phyloP scores from a whole-genome alignment of 2,329 filamentous ascomycete genomes.

The Nothopassalora personata region DNA sequence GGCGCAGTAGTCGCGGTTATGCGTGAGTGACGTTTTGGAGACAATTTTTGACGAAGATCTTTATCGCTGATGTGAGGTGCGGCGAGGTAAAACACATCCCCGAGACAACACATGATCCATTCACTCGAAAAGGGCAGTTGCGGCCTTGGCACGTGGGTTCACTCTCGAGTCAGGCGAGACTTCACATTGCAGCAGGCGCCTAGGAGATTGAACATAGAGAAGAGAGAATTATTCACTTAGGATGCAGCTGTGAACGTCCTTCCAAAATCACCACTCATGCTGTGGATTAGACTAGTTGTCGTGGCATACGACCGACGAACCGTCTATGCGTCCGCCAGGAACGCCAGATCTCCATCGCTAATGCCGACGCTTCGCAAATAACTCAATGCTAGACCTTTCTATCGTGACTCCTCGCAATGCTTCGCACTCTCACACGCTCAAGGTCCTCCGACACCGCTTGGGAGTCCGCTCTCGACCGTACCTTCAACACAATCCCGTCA shows the following conservation, averaged over 20 bases:
- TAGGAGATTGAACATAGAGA: background rate
- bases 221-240: background rate
- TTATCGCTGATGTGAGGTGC: background rate
- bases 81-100: background rate
- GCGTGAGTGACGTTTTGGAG: background rate
- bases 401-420: background rate
- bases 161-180: background rate
- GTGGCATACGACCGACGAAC: background rate
- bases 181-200: background rate
- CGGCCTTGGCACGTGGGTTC: background rate
- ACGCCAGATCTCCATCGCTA: background rate
- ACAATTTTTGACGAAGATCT: background rate
- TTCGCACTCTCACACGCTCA: background rate
- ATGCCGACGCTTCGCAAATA: background rate
- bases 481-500: slow-evolving; percentile 17
- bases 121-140: background rate
- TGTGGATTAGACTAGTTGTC: background rate
- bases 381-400: background rate
- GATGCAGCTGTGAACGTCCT: too few relatives aligned
- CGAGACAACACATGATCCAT: background rate
- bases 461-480: slow-evolving; percentile 14
- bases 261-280: background rate
- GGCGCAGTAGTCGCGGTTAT: too few relatives aligned
- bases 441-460: too few relatives aligned
- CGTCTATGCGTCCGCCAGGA: background rate